phyloP scores from a whole-genome alignment of 2,329 filamentous ascomycete species.

The Sclerotinia glacialis region DNA sequence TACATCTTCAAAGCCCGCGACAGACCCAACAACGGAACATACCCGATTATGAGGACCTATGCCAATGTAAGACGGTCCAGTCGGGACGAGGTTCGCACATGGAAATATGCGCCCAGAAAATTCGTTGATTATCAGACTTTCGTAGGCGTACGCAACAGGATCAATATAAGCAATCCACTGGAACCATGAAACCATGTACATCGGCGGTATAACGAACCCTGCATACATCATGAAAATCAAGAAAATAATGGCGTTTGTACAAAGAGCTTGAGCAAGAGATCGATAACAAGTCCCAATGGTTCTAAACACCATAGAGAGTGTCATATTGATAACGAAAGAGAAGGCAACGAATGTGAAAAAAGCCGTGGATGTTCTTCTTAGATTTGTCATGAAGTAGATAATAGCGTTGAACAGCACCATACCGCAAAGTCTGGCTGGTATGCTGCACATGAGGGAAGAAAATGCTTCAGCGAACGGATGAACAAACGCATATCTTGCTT shows the following conservation, averaged over 20 bases:
- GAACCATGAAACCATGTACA: slow-evolving; percentile 73
- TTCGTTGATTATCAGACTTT: slow-evolving; percentile 80
- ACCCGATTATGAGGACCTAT: slow-evolving; percentile 38
- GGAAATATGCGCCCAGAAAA: slow-evolving; percentile 47
- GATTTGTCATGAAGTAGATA: slow-evolving; percentile 83
- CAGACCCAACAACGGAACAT: slow-evolving; percentile 59
- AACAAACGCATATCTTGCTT: slow-evolving; percentile 81
- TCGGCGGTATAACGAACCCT: slow-evolving; percentile 45
- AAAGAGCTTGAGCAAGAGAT: slow-evolving; percentile 63
- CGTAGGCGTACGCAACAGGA: slow-evolving; percentile 71
- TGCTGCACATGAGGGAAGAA: slow-evolving; percentile 79
- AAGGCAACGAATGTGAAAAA: slow-evolving; percentile 74
- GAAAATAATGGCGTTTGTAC: slow-evolving; percentile 54
- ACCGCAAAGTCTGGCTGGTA: slow-evolving; percentile 71
- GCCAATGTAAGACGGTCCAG: slow-evolving; percentile 23
- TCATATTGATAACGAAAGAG: slow-evolving; percentile 38
- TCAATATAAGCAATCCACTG: slow-evolving; percentile 71
- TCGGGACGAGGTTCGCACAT: slow-evolving; percentile 32
- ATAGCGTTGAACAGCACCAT: slow-evolving; percentile 71
- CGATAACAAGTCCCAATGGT: slow-evolving; percentile 73
- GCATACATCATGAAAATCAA: slow-evolving; percentile 37
- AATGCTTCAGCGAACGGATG: slow-evolving; percentile 89
- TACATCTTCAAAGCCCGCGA: slow-evolving; percentile 51
- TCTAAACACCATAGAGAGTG: slow-evolving; percentile 83
- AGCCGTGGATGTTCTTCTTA: slow-evolving; percentile 68